Percentiles rank a stretch among this genome's conserved stretches.
phyloP scores from a whole-genome alignment of 2,329 filamentous ascomycete species.

The Zymoseptoria crescenta region DNA sequence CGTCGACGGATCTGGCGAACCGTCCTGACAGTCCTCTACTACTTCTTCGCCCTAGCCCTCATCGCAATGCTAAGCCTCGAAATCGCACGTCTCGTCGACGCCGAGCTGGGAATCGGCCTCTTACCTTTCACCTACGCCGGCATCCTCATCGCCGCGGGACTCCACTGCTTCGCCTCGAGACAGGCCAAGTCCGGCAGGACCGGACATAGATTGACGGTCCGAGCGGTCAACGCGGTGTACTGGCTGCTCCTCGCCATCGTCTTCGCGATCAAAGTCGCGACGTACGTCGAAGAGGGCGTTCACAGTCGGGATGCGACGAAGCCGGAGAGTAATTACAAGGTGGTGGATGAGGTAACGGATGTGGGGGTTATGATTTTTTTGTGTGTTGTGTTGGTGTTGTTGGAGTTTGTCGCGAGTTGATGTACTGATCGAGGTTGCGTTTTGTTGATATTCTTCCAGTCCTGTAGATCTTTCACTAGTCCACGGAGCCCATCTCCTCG shows the following conservation, averaged over 20 bases:
- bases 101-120: neutral
- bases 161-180: neutral
- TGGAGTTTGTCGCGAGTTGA: neutral
- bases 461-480: neutral
- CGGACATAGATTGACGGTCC: neutral
- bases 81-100: neutral
- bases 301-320: neutral
- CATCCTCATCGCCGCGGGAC: neutral
- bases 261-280: neutral
- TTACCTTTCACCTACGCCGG: neutral
- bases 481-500: neutral
- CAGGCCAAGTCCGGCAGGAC: neutral
- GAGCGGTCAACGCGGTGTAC: neutral
- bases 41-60: neutral
- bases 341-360: conserved; percentile 1
- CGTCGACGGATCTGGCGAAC: neutral
- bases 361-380: neutral
- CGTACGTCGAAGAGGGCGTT: neutral
- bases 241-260: neutral
- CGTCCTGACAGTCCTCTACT: neutral
- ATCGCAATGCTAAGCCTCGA: neutral
- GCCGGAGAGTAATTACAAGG: neutral
- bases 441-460: neutral
- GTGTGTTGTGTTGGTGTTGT: neutral
- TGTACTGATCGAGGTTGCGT: neutral